phyloP scores from a whole-genome alignment of 768 basidiomycete species.

The Dacryopinax spathularia region DNA sequence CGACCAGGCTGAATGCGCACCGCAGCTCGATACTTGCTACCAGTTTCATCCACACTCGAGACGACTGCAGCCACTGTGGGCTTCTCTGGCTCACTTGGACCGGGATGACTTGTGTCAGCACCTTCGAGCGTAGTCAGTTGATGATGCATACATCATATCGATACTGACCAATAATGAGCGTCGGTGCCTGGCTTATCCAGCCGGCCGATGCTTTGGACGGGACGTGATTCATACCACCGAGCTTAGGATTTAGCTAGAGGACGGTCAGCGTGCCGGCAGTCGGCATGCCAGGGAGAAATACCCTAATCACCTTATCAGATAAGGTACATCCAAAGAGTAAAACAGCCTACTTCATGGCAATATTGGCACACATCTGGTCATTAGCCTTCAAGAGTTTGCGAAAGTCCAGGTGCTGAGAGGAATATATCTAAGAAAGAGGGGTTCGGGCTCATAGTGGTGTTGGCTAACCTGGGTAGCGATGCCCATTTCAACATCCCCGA shows the following conservation, averaged over 20 bases:
- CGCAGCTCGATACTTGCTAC: slow-evolving; percentile 67
- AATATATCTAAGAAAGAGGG: neutral
- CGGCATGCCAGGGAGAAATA: no score
- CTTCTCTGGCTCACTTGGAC: slow-evolving; percentile 56
- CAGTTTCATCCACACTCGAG: slow-evolving; percentile 52
- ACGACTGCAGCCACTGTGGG: slow-evolving; percentile 78
- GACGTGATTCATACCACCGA: slow-evolving; percentile 65
- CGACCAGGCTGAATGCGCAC: slow-evolving; percentile 39
- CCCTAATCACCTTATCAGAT: slow-evolving; percentile 16
- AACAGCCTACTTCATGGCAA: neutral
- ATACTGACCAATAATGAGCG: slow-evolving; percentile 81
- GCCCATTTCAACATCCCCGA: neutral
- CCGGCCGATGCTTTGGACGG: slow-evolving; percentile 40
- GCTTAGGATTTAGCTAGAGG: slow-evolving; percentile 72
- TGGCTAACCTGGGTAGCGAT: neutral
- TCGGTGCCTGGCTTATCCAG: slow-evolving; percentile 53
- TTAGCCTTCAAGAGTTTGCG: neutral
- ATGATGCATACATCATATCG: slow-evolving; percentile 9
- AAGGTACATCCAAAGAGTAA: slow-evolving; percentile 41
- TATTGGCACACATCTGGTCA: neutral
- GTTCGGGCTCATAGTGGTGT: neutral
- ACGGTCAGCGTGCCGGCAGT: no score
- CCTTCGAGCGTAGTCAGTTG: slow-evolving; percentile 7
- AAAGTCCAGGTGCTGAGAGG: neutral
- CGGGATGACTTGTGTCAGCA: slow-evolving; percentile 59